phyloP scores from a whole-genome alignment of 805 yeast genomes.

The Ogataea methanolica region DNA sequence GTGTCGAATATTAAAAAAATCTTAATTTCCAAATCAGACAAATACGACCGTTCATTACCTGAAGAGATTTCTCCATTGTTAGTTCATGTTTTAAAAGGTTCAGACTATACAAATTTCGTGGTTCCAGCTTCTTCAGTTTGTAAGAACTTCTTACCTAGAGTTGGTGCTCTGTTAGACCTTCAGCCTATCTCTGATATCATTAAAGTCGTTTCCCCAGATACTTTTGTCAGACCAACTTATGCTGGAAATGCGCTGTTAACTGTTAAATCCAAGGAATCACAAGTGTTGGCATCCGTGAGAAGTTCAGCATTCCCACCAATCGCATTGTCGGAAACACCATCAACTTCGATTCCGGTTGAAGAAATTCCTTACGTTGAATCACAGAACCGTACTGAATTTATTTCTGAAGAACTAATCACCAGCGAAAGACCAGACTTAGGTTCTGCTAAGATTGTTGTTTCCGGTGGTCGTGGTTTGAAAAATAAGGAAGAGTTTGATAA shows the following conservation, averaged over 20 bases:
- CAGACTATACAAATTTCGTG: constrained; percentile 62
- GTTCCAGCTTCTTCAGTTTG: constrained; percentile 85
- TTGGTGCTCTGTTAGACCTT: constrained; percentile 76
- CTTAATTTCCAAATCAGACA: constrained; percentile 50
- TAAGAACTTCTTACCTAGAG: constrained; percentile 79
- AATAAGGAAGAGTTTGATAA: constrained; percentile 81
- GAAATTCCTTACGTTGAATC: constrained; percentile 39
- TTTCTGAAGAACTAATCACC: constrained; percentile 66
- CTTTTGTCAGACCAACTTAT: constrained; percentile 89
- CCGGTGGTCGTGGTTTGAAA: constrained; percentile 95
- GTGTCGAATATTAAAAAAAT: constrained; percentile 52
- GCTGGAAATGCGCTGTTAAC: constrained; percentile 94
- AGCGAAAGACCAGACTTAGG: constrained; percentile 89
- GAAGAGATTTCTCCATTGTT: constrained; percentile 75
- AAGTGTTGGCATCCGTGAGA: constrained; percentile 73
- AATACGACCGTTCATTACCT: constrained; percentile 68
- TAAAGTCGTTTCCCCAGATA: constrained; percentile 57
- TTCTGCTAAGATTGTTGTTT: constrained; percentile 73
- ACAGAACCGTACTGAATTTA: constrained; percentile 51
- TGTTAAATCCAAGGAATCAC: constrained; percentile 62
- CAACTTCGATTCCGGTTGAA: constrained; percentile 39
- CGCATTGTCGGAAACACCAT: constrained; percentile 29
- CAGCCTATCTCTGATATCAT: constrained; percentile 87
- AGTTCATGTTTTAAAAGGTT: constrained; percentile 38
- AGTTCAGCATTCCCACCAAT: constrained; percentile 68